Evolutionary conservation across 345 rosid genomes (phyloP), one percentile per base, ranked within the genome.

Genomic region (Euclidium syriacum): DNA sequence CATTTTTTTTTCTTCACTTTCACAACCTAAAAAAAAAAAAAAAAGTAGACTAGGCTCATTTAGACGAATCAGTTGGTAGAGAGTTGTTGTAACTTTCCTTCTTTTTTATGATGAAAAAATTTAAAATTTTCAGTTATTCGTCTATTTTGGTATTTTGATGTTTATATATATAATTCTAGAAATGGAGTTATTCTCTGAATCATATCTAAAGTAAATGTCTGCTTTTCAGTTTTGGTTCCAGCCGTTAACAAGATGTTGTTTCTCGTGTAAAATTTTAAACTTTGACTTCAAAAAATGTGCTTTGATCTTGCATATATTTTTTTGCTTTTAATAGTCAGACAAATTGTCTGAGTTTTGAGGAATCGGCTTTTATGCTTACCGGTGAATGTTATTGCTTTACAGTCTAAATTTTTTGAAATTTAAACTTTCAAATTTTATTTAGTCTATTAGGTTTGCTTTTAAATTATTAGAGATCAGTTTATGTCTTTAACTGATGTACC

Each of bases 61-160:
- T 70, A 54, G 74, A 62, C 29, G 64, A 67, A 64, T 67, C 69
- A 71, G 59, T 67, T 64, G 65, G 56, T 70, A 70, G 69, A 56
- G 38, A 54, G 74, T 62, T 62, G 64, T 70, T 70, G 74, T 47
- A 70, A 46, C 48, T 38, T 53, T 39, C 27, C 22, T 9, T 1
- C 20, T 32, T 23, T 8, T 68, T 35, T 35, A 62, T 42, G 62
- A 59, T 24, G n/a, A 51, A 15, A 25, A 49, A 42, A 33, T n/a
- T 36, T 19, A 27, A 11, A 14, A 35, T 7, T 22, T 48, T 47
- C 23, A 7, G 15, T 32, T 40, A 27, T 40, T 44, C 24, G 23
- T 58, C 43, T 40, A 12, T 53, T 42, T 43, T 33, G 33, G 67
- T 51, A 68, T 60, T 53, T 70, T 62, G 58, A 62, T 70, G 57